Conservation (phyloP, 106 monocot genomes). For the Dactylorhiza incarnata region DNA sequence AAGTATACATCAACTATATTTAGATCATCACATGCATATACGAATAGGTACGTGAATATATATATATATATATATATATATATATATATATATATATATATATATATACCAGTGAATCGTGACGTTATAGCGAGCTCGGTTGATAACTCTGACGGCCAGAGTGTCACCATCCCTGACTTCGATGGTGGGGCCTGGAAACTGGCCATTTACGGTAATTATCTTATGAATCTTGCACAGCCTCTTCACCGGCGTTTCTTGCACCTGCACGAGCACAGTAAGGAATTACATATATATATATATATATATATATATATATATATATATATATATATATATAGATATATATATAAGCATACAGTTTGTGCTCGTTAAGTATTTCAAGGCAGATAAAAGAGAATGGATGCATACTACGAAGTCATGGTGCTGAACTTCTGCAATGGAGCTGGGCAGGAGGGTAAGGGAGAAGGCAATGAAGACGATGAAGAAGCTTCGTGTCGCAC, state of each 20-base stretch:
- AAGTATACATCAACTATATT: background rate
- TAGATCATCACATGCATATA: background rate
- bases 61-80: background rate
- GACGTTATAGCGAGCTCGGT: conserved; percentile 46
- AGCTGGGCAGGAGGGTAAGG: background rate
- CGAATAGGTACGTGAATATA: background rate
- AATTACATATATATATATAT: background rate
- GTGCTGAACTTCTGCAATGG: conserved; percentile 17
- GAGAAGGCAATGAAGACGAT: conserved; percentile 1
- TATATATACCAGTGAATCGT: conserved; percentile 53
- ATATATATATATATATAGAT: too few relatives aligned
- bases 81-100: background rate
- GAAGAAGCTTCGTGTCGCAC: background rate
- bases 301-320: too few relatives aligned
- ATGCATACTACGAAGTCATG: conserved; percentile 23
- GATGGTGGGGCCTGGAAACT: conserved; percentile 58
- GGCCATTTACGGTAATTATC: conserved; percentile 63
- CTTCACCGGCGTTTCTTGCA: conserved; percentile 55
- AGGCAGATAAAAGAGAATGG: background rate
- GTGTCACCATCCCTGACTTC: conserved; percentile 49
- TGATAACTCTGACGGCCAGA: conserved; percentile 51
- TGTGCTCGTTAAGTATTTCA: background rate
- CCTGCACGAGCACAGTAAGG: conserved; percentile 8
- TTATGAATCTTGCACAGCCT: conserved; percentile 62
- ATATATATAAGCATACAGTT: background rate